Evolutionary conservation across 192 early-diverging fungal species (phyloP).

Genomic region (Coemansia sp.): DNA sequence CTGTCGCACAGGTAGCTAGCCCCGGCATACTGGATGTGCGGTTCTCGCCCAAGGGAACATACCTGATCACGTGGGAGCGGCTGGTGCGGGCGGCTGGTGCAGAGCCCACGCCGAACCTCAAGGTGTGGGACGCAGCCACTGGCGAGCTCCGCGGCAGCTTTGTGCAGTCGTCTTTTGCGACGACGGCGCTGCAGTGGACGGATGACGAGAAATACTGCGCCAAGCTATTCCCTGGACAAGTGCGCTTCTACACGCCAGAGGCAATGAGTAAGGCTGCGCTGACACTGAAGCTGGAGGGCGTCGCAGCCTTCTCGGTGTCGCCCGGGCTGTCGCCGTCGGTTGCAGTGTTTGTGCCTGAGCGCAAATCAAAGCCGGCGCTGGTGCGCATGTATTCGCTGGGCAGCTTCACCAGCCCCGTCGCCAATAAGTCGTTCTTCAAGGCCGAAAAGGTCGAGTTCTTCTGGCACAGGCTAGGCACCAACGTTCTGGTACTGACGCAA

Average conservation of each 20-base stretch:
- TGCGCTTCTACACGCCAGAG: slow-evolving; percentile 74
- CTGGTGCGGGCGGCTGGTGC: slow-evolving; percentile 55
- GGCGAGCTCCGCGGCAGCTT: slow-evolving; percentile 72
- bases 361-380: slow-evolving; percentile 76
- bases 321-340: slow-evolving; percentile 81
- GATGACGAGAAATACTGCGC: slow-evolving; percentile 86
- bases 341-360: slow-evolving; percentile 89
- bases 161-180: slow-evolving; percentile 76
- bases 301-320: slow-evolving; percentile 83
- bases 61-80: slow-evolving; percentile 87
- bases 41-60: slow-evolving; percentile 91
- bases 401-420: slow-evolving; percentile 67
- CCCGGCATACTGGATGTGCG: slow-evolving; percentile 78
- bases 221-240: slow-evolving; percentile 79
- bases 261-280: slow-evolving; percentile 34
- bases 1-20: slow-evolving; percentile 63
- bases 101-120: slow-evolving; percentile 73
- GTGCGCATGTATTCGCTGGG: slow-evolving; percentile 85
- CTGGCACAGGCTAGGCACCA: slow-evolving; percentile 90
- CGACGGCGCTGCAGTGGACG: slow-evolving; percentile 88
- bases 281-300: slow-evolving; percentile 73
- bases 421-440: slow-evolving; percentile 93
- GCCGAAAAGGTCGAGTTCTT: slow-evolving; percentile 90
- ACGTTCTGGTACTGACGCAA: slow-evolving; percentile 85
- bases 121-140: slow-evolving; percentile 74